These are phyloP conservation scores for Hypomyces rosellus DNA, from an alignment of 2,329 filamentous ascomycete genomes.

Conservation along the genomic window DNA sequence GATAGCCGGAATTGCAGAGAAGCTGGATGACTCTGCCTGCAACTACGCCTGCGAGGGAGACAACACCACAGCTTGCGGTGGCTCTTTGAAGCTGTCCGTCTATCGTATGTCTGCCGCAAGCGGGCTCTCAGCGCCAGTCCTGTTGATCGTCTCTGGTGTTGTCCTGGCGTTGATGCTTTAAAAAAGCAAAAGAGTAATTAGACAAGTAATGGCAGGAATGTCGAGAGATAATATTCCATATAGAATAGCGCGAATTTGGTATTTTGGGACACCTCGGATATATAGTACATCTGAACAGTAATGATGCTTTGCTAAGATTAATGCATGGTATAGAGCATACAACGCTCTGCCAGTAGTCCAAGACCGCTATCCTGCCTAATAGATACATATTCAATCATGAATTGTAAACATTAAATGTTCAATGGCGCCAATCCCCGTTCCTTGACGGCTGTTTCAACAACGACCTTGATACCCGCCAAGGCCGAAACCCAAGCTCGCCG, in stretches of 20 bases:
- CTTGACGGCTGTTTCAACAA: slow-evolving; percentile 49
- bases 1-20: slow-evolving; percentile 40
- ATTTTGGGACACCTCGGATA: too few relatives aligned
- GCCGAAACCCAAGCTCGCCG: slow-evolving; percentile 42
- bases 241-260: too few relatives aligned
- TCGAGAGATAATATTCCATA: too few relatives aligned
- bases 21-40: slow-evolving; percentile 43
- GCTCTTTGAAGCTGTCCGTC: slow-evolving; percentile 42
- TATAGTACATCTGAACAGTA: too few relatives aligned
- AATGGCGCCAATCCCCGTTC: slow-evolving; percentile 51
- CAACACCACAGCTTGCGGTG: slow-evolving; percentile 46
- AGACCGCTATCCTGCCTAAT: not conserved
- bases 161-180: slow-evolving; percentile 5
- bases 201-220: too few relatives aligned
- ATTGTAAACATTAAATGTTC: slow-evolving; percentile 24
- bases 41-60: slow-evolving; percentile 49
- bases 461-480: slow-evolving; percentile 37
- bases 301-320: too few relatives aligned
- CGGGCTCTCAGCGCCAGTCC: not conserved
- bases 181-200: too few relatives aligned
- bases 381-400: not conserved
- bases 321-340: too few relatives aligned
- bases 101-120: slow-evolving; percentile 26
- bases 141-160: slow-evolving; percentile 5
- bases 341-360: too few relatives aligned